phyloP scores from a whole-genome alignment of 805 yeast species.

The Cyberlindnera xishuangbannaensis region DNA sequence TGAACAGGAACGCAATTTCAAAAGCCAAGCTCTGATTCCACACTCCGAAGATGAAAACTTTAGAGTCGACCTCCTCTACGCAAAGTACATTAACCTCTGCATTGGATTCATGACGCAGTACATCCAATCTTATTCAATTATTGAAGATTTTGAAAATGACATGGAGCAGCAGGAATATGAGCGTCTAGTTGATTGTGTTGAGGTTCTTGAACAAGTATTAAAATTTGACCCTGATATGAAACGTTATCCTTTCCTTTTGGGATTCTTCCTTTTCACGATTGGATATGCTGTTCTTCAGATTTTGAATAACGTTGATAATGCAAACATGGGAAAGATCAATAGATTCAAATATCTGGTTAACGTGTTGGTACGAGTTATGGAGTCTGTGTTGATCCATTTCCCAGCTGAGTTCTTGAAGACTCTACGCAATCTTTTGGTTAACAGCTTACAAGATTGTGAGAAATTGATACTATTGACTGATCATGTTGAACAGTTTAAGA shows the following conservation, averaged over 20 bases:
- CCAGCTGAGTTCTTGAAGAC: conserved; percentile 25
- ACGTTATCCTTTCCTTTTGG: conserved; percentile 18
- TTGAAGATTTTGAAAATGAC: conserved; percentile 15
- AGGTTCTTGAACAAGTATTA: conserved; percentile 14
- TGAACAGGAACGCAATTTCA: conserved; percentile 9
- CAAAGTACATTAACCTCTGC: conserved; percentile 17
- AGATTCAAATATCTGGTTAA: conserved; percentile 21
- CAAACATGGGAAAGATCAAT: conserved; percentile 17
- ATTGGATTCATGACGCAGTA: conserved; percentile 16
- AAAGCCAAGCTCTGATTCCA: conserved; percentile 3
- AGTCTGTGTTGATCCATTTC: conserved; percentile 25
- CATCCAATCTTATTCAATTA: conserved; percentile 10
- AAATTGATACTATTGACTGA: conserved; percentile 18
- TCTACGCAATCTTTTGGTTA: conserved; percentile 19
- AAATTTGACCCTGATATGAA: conserved; percentile 17
- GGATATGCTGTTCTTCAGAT: conserved; percentile 20
- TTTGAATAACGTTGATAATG: conserved; percentile 16
- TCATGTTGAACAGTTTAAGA: conserved; percentile 15
- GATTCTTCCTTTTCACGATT: conserved; percentile 19
- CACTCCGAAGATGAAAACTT: conserved; percentile 13
- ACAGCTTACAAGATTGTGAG: conserved; percentile 22
- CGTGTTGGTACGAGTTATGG: conserved; percentile 19
- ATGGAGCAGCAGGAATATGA: conserved; percentile 13
- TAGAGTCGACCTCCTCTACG: conserved; percentile 17
- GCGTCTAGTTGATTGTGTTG: conserved; percentile 15